Base-by-base conservation (phyloP, 1,284 basidiomycete species). In the Prillingera fragicola region DNA sequence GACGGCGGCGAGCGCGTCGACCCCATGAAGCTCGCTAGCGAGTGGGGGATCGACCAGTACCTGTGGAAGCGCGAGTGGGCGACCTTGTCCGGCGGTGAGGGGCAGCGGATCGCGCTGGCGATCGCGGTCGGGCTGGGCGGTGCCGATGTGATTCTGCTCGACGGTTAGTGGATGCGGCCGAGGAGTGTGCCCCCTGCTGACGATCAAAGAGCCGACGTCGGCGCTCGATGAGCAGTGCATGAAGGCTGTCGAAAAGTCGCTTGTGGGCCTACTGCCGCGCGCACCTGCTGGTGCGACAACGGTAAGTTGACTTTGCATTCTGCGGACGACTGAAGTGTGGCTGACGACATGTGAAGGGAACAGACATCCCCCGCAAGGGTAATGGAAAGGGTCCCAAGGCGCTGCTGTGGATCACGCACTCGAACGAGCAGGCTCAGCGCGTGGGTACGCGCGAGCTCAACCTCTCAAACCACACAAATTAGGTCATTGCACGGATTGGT, bases 331-430 rank as follows among this genome's bases (percentile, higher is more conserved):
- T n/a, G n/a, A n/a, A 19, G 42, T 9, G 40, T 31, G 10, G 34
- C 36, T 25, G 25, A 33, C 32, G 8, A 34, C 33, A 24, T 21
- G n/a, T 10, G 25, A 19, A 43, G 37, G 22, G 27, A 2, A 19
- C n/a, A 14, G 26, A 35, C 25, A 38, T 31, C 19, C 37, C 31
- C 6, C 45, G 58, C 19, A 50, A 40, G 19, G 54, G 46, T 2
- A 38, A 19, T 2, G n/a, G n/a, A n/a, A 50, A 42, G 3, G 59
- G 62, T 2, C 59, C 86, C 39, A 83, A 85, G 60, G 83, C 85
- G 0, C 69, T 88, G 31, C 60, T 90, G 6, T 90, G 87, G 87
- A 86, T 90, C 55, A 90, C 87, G 1, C 87, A 90, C 65, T 85
- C 84, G 0, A 78, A 80, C 5, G 84, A 87, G 49, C 87, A 90